Evolutionary conservation across 257 asterid genomes (phyloP), one percentile per base, ranked within the genome.

Genomic region (Nicotiana noctiflora): DNA sequence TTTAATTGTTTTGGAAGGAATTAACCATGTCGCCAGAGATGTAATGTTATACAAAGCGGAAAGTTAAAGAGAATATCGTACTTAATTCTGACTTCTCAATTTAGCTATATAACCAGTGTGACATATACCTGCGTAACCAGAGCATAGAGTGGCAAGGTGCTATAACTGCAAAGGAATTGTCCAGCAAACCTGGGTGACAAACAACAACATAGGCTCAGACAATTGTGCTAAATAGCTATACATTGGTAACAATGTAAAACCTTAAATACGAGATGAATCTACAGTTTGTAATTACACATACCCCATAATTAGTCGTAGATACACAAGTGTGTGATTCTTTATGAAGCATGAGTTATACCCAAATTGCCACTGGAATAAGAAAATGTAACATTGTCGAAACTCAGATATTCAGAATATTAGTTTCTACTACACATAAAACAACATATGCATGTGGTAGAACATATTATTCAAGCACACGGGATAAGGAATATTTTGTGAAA

Each of bases 311-410:
- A 96, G 91, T 72, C 99, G 94, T 60, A 94, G 81, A 86, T 96
- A 96, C 83, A 94, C 95, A 9, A 93, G 90, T n/a, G 64, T 53
- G 88, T 94, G 99, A 83, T 91, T 88, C 82, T 82, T 82, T 85
- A 96, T 94, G 90, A 94, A 96, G 88, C 99, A 96, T n/a, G 99
- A 94, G 56, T 82, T 82, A 59, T 96, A 96, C 75, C 99, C 99
- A 78, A 96, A 96, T 84, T 96, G 99, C 99, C 99, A 96, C 99
- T 96, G 97, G 49, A 79, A 84, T 79, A 79, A 75, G 81, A 29
- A 29, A 68, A 10, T 76, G 23, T 68, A 66, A 25, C 81, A 46
- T 85, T 0, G 29, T 88, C 53, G 84, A 79, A 82, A 81, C 27
- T 82, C 63, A 60, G 70, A 61, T 2, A 65, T 64, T 51, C 57